Evolutionary conservation across 495 filamentous ascomycete genomes (phyloP).

Genomic region (Poronia punctata): DNA sequence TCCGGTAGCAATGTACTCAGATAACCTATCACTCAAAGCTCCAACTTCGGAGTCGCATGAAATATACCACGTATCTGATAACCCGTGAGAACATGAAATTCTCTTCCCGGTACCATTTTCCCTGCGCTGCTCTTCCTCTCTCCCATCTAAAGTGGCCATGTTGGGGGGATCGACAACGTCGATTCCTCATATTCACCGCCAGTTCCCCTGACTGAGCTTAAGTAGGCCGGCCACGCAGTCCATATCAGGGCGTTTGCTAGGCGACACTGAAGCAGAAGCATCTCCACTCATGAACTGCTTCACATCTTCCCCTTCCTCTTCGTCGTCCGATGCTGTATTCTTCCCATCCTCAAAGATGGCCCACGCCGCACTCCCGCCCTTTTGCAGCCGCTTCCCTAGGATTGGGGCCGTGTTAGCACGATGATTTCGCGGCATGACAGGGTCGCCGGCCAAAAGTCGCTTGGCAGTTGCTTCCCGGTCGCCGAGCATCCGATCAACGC

Average conservation of each 20-base stretch:
- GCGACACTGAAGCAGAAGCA: too few species aligned
- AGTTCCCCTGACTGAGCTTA: conserved; percentile 57
- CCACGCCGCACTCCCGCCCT: conserved; percentile 12
- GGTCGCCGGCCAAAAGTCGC: conserved; percentile 14
- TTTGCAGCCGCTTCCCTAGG: conserved; percentile 5
- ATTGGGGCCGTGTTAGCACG: conserved; percentile 30
- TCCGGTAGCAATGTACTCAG: not conserved
- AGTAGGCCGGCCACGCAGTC: conserved; percentile 74
- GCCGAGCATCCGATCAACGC: conserved; percentile 27
- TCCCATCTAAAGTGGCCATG: too few species aligned
- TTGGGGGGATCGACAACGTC: too few species aligned
- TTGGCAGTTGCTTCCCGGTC: conserved; percentile 19
- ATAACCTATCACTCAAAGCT: not conserved
- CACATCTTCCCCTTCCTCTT: conserved; percentile 43
- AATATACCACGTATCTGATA: too few species aligned
- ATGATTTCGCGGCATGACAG: conserved; percentile 5
- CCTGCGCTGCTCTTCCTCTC: too few species aligned
- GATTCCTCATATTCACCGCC: conserved; percentile 32
- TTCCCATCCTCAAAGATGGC: conserved; percentile 38
- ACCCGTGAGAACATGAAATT: too few species aligned
- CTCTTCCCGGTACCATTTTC: not conserved
- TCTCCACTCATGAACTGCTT: conserved; percentile 60
- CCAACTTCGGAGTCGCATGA: too few species aligned
- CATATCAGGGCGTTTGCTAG: conserved; percentile 58
- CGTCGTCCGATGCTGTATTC: not conserved